Conservation (phyloP, 257 asterid genomes). For the Pogostemon cablin region DNA sequence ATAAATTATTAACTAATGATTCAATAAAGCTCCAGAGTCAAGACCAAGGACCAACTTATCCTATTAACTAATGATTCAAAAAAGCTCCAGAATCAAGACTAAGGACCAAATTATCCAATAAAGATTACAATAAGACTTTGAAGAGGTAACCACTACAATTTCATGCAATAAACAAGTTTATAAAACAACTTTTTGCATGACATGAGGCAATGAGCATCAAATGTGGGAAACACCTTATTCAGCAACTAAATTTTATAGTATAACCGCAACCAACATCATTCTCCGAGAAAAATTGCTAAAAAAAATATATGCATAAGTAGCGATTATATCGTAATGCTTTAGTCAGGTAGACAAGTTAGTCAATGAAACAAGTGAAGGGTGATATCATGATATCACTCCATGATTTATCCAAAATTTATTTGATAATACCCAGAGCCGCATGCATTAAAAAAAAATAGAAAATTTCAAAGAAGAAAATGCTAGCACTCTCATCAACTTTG, state of each 20-base stretch:
- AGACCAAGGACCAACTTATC: neutral
- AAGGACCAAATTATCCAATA: conserved; percentile 12
- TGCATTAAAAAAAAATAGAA: too few relatives aligned
- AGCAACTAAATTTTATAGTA: conserved; percentile 7
- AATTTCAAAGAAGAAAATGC: too few relatives aligned
- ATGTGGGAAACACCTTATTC: conserved; percentile 11
- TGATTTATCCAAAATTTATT: too few relatives aligned
- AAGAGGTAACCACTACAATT: conserved; percentile 16
- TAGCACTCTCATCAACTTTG: too few relatives aligned
- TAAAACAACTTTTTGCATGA: neutral
- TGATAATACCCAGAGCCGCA: too few relatives aligned
- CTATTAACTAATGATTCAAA: conserved; percentile 10
- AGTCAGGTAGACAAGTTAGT: neutral
- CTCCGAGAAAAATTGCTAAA: neutral
- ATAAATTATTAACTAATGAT: conserved; percentile 1
- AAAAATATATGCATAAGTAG: neutral
- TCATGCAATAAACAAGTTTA: neutral
- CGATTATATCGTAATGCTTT: conserved; percentile 4
- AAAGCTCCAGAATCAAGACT: conserved; percentile 11
- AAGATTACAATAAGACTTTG: neutral
- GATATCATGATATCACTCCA: too few relatives aligned
- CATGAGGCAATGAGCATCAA: conserved; percentile 10
- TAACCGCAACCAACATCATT: neutral
- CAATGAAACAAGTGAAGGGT: neutral
- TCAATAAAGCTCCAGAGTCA: conserved; percentile 17